Base-by-base conservation (phyloP, 2,329 filamentous ascomycete species). In the Trichocomaceae sp. region DNA sequence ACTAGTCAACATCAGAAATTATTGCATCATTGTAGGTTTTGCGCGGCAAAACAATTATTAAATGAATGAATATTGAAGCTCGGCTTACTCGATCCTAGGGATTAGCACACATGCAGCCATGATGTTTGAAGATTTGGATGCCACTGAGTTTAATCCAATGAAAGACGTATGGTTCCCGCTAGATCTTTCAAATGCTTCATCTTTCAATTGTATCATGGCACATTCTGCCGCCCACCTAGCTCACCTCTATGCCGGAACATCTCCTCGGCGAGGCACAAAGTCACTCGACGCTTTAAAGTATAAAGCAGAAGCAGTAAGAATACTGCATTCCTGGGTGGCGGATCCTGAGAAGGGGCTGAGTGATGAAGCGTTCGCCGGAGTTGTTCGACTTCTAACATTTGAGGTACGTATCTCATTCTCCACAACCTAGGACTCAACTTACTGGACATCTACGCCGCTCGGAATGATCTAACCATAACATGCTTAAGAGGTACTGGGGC, bases 141-240 rank as follows among this genome's bases (percentile, higher is more conserved):
- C 60, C 17, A 58, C 59, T 22, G 59, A 50, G 13, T 73, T 74
- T 48, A 71, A 71, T 53, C 66, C 71, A 0, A 71, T 74, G 67
- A 67, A 66, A 13, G 71, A 74, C 46, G 69, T 74, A 29, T 74
- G 69, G 68, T 61, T 72, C 23, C 70, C 72, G 0, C 57, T 74
- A 2, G 71, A 74, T 46, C 59, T 74, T 15, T 74, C 72, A 4
- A 74, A 74, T 52, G 64, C 69, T 1, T 69, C 72, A 5, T 72
- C 70, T 0, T 73, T 74, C 58, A 72, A 74, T 41, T 66, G 65
- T 17, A 67, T 73, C 41, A 72, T 74, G 69, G 71, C 72, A 0
- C 72, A 74, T 53, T 68, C 72, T 1, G 72, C 72, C 1, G 70
- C 71, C 0, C 72, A 74, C 47, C 55, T 74, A 1, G 63, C 68